Evolutionary conservation across 768 basidiomycete species (phyloP), one percentile per base, ranked within the genome.

Genomic region (Dacryopinax primogenitus): DNA sequence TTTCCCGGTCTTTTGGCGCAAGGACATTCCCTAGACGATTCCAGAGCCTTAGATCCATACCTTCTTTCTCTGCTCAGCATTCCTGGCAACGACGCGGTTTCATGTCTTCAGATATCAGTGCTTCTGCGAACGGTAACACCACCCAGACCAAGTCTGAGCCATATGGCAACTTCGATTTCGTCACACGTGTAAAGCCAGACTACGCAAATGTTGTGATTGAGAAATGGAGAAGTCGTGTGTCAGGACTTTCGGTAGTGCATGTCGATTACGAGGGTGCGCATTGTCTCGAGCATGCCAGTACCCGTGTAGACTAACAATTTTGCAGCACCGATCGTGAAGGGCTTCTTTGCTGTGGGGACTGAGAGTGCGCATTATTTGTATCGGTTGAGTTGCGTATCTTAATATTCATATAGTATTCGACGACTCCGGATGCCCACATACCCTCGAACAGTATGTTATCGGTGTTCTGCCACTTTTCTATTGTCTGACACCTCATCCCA

Each of bases 341-440:
- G 92, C 1, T 92, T 92, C 73, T 93, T 95, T 72, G 87, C 88
- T 34, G 84, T 95, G 36, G 83, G 83, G 21, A 95, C 93, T 18
- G 93, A 96, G 78, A 95, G 92, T 91, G 71, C 63, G 84, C 71
- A 34, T 74, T 62, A 62, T 32, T 63, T 33, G 4, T 33, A n/a
- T n/a, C 32, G 30, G 21, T 64, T 16, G 7, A 35, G 23, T 33
- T 30, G 23, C 26, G 21, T 1, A 32, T 15, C 15, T 51, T 63
- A 37, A 66, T 63, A 15, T 47, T 15, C 33, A 58, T 47, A 26
- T 65, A 94, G 92, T 94, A 73, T 95, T 96, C 76, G 81, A 95
- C 76, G 94, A 96, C 72, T 88, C 85, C 62, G 95, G 95, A 65
- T 89, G 94, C 71, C 95, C 95, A 1, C 95, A 97, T 75, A 97